Conservation (phyloP, 352 stramenopile species). For the Phytophthora vignae region DNA sequence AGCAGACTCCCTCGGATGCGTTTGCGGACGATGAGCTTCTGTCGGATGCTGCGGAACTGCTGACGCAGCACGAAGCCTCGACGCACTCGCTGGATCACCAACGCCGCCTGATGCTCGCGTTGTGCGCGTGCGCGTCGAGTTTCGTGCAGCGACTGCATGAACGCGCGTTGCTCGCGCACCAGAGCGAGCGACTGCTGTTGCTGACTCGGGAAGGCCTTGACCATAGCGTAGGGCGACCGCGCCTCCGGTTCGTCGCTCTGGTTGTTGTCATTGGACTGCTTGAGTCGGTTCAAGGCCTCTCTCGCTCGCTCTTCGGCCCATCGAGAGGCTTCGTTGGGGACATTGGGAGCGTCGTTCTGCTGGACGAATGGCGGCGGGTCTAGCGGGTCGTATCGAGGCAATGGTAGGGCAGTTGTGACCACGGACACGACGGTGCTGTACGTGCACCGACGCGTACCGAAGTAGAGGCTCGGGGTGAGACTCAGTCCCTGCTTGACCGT, state of each 20-base stretch:
- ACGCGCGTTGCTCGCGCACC: slow-evolving; percentile 47
- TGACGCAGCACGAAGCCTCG: slow-evolving; percentile 60
- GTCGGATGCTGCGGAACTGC: slow-evolving; percentile 53
- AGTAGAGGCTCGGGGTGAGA: slow-evolving; percentile 71
- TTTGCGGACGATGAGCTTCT: slow-evolving; percentile 71
- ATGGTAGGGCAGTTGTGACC: slow-evolving; percentile 57
- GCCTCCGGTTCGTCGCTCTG: slow-evolving; percentile 20
- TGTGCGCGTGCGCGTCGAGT: slow-evolving; percentile 42
- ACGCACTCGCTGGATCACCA: slow-evolving; percentile 64
- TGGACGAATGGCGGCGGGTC: not conserved
- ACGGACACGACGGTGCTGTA: slow-evolving; percentile 80
- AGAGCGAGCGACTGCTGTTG: slow-evolving; percentile 48
- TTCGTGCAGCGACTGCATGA: slow-evolving; percentile 53
- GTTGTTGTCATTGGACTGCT: slow-evolving; percentile 23
- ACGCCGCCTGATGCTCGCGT: slow-evolving; percentile 50
- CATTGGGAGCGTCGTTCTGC: not conserved
- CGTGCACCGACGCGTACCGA: slow-evolving; percentile 72
- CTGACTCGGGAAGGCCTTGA: slow-evolving; percentile 23
- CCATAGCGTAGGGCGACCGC: slow-evolving; percentile 23
- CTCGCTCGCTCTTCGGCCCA: slow-evolving; percentile 32
- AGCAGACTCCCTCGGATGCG: slow-evolving; percentile 65
- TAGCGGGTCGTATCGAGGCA: slow-evolving; percentile 39
- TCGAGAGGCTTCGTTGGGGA: slow-evolving; percentile 16
- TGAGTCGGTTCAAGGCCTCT: slow-evolving; percentile 10
- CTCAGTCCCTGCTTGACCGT: slow-evolving; percentile 62